A percentile compares a stretch with the other conserved stretches of the same genome.
Evolutionary conservation across 345 rosid species (phyloP).

Genomic region (Eucalyptus regnans): DNA sequence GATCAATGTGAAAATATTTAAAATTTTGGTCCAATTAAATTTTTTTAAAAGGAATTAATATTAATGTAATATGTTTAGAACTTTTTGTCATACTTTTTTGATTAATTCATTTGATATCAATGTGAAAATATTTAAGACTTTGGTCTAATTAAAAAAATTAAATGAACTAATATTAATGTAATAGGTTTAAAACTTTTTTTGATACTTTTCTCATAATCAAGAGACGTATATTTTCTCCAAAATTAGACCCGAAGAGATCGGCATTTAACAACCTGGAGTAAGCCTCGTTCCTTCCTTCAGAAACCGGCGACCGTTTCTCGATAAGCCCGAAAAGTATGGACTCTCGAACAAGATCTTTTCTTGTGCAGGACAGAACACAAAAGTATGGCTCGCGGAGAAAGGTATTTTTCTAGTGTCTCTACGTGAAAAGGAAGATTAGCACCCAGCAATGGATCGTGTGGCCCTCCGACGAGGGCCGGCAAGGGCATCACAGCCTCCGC

Average conservation of each 20-base stretch:
- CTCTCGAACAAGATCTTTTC: slow-evolving; percentile 53
- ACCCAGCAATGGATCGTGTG: background rate
- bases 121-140: too few relatives aligned
- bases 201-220: slow-evolving; percentile 9
- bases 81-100: too few relatives aligned
- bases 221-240: slow-evolving; percentile 17
- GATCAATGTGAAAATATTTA: too few relatives aligned
- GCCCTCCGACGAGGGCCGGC: too few relatives aligned
- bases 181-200: too few relatives aligned
- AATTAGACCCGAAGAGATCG: slow-evolving; percentile 87
- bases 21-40: too few relatives aligned
- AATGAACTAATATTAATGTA: too few relatives aligned
- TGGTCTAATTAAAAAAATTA: too few relatives aligned
- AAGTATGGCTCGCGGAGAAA: background rate
- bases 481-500: background rate
- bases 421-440: background rate
- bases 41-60: too few relatives aligned
- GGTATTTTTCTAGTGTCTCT: background rate
- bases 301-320: slow-evolving; percentile 61
- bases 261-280: slow-evolving; percentile 52
- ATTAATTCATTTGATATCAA: too few relatives aligned
- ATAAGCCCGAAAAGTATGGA: slow-evolving; percentile 64
- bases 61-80: too few relatives aligned
- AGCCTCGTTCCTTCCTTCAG: slow-evolving; percentile 79
- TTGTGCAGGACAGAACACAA: background rate